Conservation (phyloP, 176 grass and related monocot species). For the Panicum miliaceum region DNA sequence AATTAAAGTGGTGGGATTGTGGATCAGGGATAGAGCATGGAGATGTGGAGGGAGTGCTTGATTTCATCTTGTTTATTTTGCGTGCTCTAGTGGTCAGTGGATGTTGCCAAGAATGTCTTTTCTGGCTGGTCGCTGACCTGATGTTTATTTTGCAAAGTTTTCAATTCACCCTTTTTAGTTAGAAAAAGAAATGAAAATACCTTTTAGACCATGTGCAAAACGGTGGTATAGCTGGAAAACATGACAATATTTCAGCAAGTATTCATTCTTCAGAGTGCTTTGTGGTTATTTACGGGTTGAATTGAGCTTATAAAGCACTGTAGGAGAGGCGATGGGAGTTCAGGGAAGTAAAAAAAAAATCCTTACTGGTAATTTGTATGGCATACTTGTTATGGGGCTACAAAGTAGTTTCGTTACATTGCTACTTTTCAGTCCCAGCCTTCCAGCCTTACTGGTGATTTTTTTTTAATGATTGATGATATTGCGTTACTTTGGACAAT, state of each 20-base stretch:
- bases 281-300: not conserved
- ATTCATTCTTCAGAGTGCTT: not conserved
- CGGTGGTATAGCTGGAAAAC: not conserved
- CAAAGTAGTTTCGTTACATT: not conserved
- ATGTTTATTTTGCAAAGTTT: not conserved
- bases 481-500: not conserved
- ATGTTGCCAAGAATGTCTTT: not conserved
- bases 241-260: not conserved
- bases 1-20: not conserved
- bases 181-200: not conserved
- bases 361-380: not conserved
- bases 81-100: not conserved
- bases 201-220: not conserved
- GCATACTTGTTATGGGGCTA: not conserved
- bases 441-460: not conserved
- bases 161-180: not conserved
- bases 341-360: not conserved
- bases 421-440: not conserved
- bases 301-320: constrained; percentile 8
- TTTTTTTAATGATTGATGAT: not conserved
- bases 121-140: not conserved
- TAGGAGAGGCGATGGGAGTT: not conserved
- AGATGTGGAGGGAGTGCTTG: not conserved
- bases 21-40: not conserved
- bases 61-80: not conserved